Conservation (phyloP, 1,139 yeast species). For the Yamadazyma diddensiae region DNA sequence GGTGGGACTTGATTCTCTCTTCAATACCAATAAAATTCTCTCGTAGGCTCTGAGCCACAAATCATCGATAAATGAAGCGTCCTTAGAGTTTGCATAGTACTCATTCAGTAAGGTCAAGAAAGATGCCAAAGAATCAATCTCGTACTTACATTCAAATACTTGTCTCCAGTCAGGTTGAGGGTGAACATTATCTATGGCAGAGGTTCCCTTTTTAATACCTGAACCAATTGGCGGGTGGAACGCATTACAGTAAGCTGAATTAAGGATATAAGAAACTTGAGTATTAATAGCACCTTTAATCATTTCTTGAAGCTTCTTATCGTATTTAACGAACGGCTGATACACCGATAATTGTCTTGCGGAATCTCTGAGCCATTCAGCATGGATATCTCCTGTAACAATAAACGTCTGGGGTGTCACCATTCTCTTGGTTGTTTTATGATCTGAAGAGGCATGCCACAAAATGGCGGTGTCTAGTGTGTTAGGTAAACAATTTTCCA, state of each 20-base stretch:
- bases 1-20: slow-evolving; percentile 63
- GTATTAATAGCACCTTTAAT: slow-evolving; percentile 78
- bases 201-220: slow-evolving; percentile 47
- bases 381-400: slow-evolving; percentile 88
- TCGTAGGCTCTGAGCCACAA: slow-evolving; percentile 63
- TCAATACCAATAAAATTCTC: slow-evolving; percentile 49
- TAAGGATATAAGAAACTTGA: slow-evolving; percentile 61
- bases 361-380: slow-evolving; percentile 87
- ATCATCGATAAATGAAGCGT: slow-evolving; percentile 51
- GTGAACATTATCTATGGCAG: slow-evolving; percentile 61
- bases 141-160: slow-evolving; percentile 90
- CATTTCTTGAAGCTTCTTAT: slow-evolving; percentile 46
- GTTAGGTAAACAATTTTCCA: slow-evolving; percentile 84
- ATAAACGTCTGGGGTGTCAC: slow-evolving; percentile 47
- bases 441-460: slow-evolving; percentile 47
- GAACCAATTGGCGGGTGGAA: slow-evolving; percentile 80
- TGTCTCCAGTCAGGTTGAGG: slow-evolving; percentile 69
- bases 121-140: slow-evolving; percentile 81
- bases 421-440: slow-evolving; percentile 13
- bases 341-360: slow-evolving; percentile 81
- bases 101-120: slow-evolving; percentile 74
- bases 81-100: slow-evolving; percentile 53
- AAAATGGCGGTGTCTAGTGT: slow-evolving; percentile 84
- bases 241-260: slow-evolving; percentile 83
- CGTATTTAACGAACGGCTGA: slow-evolving; percentile 56